phyloP scores from a whole-genome alignment of 768 basidiomycete genomes.

The Xerocomellus chrysenteron region DNA sequence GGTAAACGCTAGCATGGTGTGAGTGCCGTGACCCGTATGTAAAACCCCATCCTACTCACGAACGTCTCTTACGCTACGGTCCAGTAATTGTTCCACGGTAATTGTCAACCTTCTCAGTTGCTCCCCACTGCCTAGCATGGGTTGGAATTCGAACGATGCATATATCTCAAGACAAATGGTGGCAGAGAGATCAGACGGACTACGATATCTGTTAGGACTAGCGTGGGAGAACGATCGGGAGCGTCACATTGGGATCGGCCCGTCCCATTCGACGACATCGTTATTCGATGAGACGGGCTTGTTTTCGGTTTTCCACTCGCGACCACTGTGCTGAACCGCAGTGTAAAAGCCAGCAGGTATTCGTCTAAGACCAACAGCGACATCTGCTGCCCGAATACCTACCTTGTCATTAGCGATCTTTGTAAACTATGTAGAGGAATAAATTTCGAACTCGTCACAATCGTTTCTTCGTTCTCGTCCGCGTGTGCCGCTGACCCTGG shows the following conservation, averaged over 20 bases:
- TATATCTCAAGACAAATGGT: not conserved
- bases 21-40: not conserved
- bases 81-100: not conserved
- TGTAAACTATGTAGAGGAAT: not conserved
- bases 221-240: not conserved
- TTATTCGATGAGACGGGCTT: not conserved
- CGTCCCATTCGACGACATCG: slow-evolving; percentile 1
- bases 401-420: not conserved
- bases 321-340: not conserved
- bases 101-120: not conserved
- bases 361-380: not conserved
- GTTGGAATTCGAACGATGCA: slow-evolving; percentile 4
- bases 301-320: not conserved
- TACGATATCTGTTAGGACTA: not conserved
- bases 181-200: slow-evolving; percentile 4
- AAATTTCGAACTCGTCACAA: not conserved
- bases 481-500: too few species aligned
- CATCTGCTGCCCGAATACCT: slow-evolving; percentile 2
- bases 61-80: not conserved
- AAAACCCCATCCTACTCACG: not conserved
- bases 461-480: not conserved
- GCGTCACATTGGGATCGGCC: not conserved
- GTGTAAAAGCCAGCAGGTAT: slow-evolving; percentile 3
- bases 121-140: slow-evolving; percentile 3
- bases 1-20: not conserved